Percentiles rank a stretch among this genome's conserved stretches.
These are phyloP conservation scores for Aspergillus tamarii DNA, from an alignment of 2,329 filamentous ascomycete genomes.

Conservation along the genomic window DNA sequence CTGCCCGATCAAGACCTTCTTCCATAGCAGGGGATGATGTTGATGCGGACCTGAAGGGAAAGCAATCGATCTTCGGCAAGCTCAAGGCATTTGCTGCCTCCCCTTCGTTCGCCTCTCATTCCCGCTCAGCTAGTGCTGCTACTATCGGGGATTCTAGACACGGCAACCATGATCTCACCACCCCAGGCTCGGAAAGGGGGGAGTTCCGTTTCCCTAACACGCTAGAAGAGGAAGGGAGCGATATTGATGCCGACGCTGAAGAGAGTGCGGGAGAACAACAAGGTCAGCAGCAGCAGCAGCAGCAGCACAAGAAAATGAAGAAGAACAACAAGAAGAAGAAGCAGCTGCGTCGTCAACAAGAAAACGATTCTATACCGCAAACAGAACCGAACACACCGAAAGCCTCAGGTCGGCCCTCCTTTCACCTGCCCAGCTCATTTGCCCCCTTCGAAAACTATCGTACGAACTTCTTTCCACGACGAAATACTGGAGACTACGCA, in stretches of 20 bases:
- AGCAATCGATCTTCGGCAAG: conserved; percentile 73
- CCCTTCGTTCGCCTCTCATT: conserved; percentile 53
- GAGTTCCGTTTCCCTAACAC: conserved; percentile 58
- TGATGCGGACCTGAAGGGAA: conserved; percentile 62
- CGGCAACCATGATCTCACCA: conserved; percentile 42
- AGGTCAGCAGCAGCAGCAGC: conserved; percentile 52
- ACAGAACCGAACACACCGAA: conserved; percentile 71
- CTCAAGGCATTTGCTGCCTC: conserved; percentile 72
- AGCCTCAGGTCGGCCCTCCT: conserved; percentile 42
- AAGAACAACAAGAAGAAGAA: conserved; percentile 56
- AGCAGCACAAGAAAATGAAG: conserved; percentile 64
- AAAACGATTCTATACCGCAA: conserved; percentile 56
- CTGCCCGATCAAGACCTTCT: conserved; percentile 61
- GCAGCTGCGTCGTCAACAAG: conserved; percentile 54
- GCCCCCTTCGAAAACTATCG: conserved; percentile 50
- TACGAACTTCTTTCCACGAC: conserved; percentile 60
- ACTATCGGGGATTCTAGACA: conserved; percentile 47
- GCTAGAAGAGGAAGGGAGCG: conserved; percentile 64
- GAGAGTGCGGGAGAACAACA: conserved; percentile 80
- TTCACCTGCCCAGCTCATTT: conserved; percentile 51
- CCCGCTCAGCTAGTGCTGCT: conserved; percentile 53
- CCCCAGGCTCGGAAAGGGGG: conserved; percentile 53
- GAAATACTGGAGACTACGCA: conserved; percentile 65
- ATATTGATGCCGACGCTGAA: conserved; percentile 78
- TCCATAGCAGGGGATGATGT: conserved; percentile 66